A percentile compares a stretch with the other conserved stretches of the same genome.
These are phyloP conservation scores for Tuber calosporum DNA, from an alignment of 495 filamentous ascomycete genomes.

Conservation along the genomic window DNA sequence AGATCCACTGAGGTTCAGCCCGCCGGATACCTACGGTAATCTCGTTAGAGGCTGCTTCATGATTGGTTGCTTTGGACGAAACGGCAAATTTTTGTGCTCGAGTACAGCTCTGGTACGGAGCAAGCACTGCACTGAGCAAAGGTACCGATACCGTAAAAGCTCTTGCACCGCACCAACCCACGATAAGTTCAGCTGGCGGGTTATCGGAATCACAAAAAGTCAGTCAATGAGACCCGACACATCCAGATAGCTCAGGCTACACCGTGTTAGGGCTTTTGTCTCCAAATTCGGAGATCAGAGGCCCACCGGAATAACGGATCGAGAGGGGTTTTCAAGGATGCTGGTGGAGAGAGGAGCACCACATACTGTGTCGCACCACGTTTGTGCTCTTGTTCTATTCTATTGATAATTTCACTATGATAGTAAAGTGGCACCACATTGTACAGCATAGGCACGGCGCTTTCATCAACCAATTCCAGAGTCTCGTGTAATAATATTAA, in stretches of 20 bases:
- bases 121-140: too few species aligned
- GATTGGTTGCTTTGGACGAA: not conserved
- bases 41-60: not conserved
- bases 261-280: too few species aligned
- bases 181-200: too few species aligned
- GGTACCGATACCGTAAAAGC: too few species aligned
- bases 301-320: too few species aligned
- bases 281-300: too few species aligned
- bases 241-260: too few species aligned
- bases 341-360: not conserved
- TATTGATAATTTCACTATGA: not conserved
- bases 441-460: not conserved
- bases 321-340: not conserved
- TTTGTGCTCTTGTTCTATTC: not conserved
- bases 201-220: too few species aligned
- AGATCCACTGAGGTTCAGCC: not conserved
- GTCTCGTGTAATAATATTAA: not conserved
- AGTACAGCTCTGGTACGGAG: too few species aligned
- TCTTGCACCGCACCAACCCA: too few species aligned
- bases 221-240: too few species aligned
- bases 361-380: not conserved
- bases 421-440: not conserved
- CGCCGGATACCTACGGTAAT: not conserved
- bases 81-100: constrained; percentile 1
- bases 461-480: not conserved